Evolutionary conservation across 176 grass and related monocot genomes (phyloP).

Genomic region (Elymus sibiricus): DNA sequence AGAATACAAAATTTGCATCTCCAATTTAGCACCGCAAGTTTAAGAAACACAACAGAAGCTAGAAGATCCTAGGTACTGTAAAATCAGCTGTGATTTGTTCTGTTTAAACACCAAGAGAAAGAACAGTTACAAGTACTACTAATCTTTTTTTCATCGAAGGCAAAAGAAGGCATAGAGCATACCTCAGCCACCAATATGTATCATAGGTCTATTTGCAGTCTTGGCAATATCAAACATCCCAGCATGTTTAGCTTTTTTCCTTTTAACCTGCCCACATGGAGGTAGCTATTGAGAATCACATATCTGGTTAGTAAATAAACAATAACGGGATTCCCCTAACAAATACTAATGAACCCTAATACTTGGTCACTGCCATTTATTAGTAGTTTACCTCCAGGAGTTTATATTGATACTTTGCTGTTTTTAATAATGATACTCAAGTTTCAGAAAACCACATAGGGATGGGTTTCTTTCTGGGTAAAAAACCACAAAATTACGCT

Average conservation of each 20-base stretch:
- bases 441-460: not conserved
- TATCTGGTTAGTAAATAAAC: not conserved
- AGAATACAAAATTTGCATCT: not conserved
- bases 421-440: not conserved
- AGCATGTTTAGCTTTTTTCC: conserved; percentile 92
- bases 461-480: not conserved
- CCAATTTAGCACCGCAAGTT: not conserved
- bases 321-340: not conserved
- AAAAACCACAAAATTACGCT: not conserved
- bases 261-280: conserved; percentile 66
- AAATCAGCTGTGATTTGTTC: not conserved
- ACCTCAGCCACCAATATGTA: conserved; percentile 92
- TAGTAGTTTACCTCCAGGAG: not conserved
- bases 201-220: conserved; percentile 89
- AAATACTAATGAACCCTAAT: not conserved
- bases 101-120: not conserved
- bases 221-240: conserved; percentile 93
- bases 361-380: not conserved
- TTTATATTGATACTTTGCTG: not conserved
- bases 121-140: not conserved
- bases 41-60: not conserved
- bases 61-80: not conserved
- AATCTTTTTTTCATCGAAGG: not conserved
- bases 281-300: conserved; percentile 6
- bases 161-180: not conserved